Percentiles rank a stretch among this genome's conserved stretches.
Conservation (phyloP, 371 early-diverging fungal species). For the Mucor plumbeus region DNA sequence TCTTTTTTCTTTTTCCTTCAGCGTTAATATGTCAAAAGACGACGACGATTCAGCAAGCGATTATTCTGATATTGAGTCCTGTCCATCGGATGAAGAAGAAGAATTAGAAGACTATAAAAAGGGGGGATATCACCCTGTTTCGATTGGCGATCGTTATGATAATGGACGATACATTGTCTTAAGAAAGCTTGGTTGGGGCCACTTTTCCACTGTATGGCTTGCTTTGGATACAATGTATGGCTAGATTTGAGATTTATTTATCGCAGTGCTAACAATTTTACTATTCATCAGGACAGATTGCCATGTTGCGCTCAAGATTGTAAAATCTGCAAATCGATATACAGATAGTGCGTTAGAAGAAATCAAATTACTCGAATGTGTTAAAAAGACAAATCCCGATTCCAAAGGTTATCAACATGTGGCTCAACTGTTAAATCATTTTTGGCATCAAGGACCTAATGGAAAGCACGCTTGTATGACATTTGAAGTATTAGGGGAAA, state of each 20-base stretch:
- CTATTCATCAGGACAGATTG: slow-evolving; percentile 54
- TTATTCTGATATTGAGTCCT: slow-evolving; percentile 29
- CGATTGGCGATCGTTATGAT: slow-evolving; percentile 84
- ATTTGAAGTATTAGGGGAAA: slow-evolving; percentile 97
- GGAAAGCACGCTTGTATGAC: slow-evolving; percentile 96
- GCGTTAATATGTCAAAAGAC: slow-evolving; percentile 18
- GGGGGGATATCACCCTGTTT: slow-evolving; percentile 95
- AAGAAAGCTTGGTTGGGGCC: slow-evolving; percentile 98
- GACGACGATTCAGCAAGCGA: slow-evolving; percentile 30
- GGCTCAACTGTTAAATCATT: slow-evolving; percentile 87
- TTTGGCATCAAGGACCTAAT: slow-evolving; percentile 88
- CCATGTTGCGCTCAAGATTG: slow-evolving; percentile 95
- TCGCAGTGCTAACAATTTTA: not conserved
- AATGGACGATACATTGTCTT: slow-evolving; percentile 81
- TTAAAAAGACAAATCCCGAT: slow-evolving; percentile 68
- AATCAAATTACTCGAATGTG: slow-evolving; percentile 85
- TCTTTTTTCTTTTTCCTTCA: not conserved
- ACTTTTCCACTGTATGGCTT: slow-evolving; percentile 98
- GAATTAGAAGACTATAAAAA: slow-evolving; percentile 86
- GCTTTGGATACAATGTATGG: slow-evolving; percentile 77
- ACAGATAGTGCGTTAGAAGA: slow-evolving; percentile 96
- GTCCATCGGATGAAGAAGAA: slow-evolving; percentile 80
- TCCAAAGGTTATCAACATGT: slow-evolving; percentile 70
- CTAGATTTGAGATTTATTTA: not conserved
- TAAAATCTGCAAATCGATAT: slow-evolving; percentile 94